A percentile compares a stretch with the other conserved stretches of the same genome.
phyloP scores from a whole-genome alignment of 257 asterid species.

The Rauvolfia tetraphylla region DNA sequence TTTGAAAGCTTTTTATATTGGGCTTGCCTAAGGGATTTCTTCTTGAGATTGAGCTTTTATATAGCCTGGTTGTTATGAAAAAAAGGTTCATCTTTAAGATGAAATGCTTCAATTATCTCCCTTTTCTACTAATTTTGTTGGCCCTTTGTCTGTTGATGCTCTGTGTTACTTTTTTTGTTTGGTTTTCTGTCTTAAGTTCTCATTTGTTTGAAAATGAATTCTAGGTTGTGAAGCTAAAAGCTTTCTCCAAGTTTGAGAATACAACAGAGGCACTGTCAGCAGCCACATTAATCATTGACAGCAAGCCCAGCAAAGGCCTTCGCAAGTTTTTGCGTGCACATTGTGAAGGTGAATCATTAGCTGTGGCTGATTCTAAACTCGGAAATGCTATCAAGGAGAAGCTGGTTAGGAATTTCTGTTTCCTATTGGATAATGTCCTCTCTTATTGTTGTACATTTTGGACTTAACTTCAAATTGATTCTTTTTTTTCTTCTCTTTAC shows the following conservation, averaged over 20 bases:
- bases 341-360: conserved; percentile 61
- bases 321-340: conserved; percentile 70
- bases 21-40: not conserved
- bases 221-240: conserved; percentile 76
- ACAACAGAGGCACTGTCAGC: conserved; percentile 76
- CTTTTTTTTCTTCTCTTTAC: too few species aligned
- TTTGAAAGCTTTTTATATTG: not conserved
- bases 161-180: not conserved
- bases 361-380: conserved; percentile 86
- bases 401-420: conserved; percentile 44
- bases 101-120: not conserved
- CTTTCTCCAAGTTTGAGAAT: conserved; percentile 75
- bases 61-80: not conserved
- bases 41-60: not conserved
- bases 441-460: not conserved
- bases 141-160: not conserved
- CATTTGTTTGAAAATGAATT: not conserved
- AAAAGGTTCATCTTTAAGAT: not conserved
- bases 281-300: conserved; percentile 55
- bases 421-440: not conserved
- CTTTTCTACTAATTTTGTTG: not conserved
- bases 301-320: too few species aligned
- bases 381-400: conserved; percentile 82
- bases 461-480: not conserved
- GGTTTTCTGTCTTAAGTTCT: not conserved